Conservation (phyloP, 2,329 filamentous ascomycete genomes). For the Chaetomiaceae sp. region DNA sequence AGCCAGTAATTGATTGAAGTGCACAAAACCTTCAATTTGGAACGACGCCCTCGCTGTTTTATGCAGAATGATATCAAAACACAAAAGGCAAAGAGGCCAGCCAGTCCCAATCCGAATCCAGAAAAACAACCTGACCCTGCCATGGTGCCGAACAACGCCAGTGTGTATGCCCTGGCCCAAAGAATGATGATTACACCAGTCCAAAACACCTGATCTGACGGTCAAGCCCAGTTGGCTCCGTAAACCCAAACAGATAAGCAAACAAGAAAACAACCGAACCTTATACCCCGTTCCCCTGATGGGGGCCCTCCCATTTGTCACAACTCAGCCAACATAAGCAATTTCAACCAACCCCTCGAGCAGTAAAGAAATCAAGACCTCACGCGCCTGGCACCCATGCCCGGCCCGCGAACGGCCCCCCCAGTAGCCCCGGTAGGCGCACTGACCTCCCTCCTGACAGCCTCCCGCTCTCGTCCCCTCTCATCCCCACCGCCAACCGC, state of each 20-base stretch:
- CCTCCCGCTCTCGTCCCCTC: constrained; percentile 49
- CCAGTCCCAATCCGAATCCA: constrained; percentile 3
- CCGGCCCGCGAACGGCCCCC: constrained; percentile 1
- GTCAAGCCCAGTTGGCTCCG: not conserved
- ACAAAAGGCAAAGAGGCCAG: constrained; percentile 1
- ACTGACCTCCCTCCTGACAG: constrained; percentile 45
- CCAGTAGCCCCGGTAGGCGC: constrained; percentile 33
- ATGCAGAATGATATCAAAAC: constrained; percentile 1
- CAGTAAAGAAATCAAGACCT: constrained; percentile 10
- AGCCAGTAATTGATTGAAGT: not conserved
- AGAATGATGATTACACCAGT: not conserved
- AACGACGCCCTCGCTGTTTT: constrained; percentile 5
- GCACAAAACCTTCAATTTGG: too few species aligned
- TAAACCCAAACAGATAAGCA: not conserved
- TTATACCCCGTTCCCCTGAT: too few species aligned
- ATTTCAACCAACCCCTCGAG: not conserved
- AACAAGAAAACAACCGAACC: not conserved
- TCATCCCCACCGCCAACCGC: not conserved
- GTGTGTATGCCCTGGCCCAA: not conserved
- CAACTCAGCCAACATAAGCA: not conserved
- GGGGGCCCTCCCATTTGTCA: too few species aligned
- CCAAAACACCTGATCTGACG: not conserved
- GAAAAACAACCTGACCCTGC: not conserved
- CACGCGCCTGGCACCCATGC: constrained; percentile 9
- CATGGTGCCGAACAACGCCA: not conserved